phyloP scores from a whole-genome alignment of 2,329 filamentous ascomycete species.

The Davidsoniella virescens region DNA sequence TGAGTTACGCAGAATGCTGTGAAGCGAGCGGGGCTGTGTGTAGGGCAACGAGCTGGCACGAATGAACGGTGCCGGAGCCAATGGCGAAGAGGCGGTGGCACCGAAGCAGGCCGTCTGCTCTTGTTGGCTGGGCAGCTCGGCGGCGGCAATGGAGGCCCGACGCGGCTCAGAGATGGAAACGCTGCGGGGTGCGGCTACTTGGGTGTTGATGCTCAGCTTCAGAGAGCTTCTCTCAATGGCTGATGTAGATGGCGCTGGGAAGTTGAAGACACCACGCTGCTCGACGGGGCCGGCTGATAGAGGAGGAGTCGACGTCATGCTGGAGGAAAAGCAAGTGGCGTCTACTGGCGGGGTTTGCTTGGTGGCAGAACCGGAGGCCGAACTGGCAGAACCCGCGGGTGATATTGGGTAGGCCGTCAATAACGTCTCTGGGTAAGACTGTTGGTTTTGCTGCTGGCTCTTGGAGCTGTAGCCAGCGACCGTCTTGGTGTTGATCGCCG shows the following conservation, averaged over 20 bases:
- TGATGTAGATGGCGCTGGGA: neutral
- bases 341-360: constrained; percentile 17
- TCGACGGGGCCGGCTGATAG: constrained; percentile 38
- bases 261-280: constrained; percentile 10
- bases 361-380: too few relatives aligned
- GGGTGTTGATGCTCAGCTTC: constrained; percentile 14
- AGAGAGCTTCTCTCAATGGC: neutral
- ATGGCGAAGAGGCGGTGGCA: constrained; percentile 12
- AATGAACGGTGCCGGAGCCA: constrained; percentile 12
- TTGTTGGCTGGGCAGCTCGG: neutral
- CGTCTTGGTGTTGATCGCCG: constrained; percentile 15
- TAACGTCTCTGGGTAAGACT: constrained; percentile 35
- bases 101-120: neutral
- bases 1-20: constrained; percentile 51
- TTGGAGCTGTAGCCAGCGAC: constrained; percentile 17
- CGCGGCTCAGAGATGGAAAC: constrained; percentile 4
- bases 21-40: constrained; percentile 39
- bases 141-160: constrained; percentile 1
- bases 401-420: constrained; percentile 34
- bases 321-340: constrained; percentile 34
- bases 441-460: too few relatives aligned
- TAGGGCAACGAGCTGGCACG: constrained; percentile 32
- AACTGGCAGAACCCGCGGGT: constrained; percentile 20
- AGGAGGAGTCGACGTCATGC: constrained; percentile 43
- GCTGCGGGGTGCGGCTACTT: constrained; percentile 5